Evolutionary conservation across 2,329 filamentous ascomycete genomes (phyloP).

Genomic region (Didymella keratinophila): DNA sequence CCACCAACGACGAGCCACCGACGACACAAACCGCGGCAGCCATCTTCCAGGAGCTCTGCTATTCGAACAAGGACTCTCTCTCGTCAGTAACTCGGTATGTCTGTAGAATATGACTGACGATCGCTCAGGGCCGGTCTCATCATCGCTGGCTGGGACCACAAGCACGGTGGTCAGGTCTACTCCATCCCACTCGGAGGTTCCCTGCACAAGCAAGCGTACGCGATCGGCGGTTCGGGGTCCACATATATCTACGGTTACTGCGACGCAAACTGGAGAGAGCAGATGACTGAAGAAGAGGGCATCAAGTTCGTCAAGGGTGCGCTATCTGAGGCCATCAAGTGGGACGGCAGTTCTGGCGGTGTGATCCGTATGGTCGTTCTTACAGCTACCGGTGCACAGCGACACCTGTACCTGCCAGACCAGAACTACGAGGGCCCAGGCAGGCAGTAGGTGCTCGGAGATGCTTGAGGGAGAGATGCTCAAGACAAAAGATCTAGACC

Average conservation of each 20-base stretch:
- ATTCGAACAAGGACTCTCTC: conserved; percentile 92
- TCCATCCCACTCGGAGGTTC: conserved; percentile 96
- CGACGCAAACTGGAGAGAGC: conserved; percentile 93
- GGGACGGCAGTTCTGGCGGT: conserved; percentile 98
- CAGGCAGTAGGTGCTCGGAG: conserved; percentile 51
- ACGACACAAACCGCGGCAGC: conserved; percentile 95
- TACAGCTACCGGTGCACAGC: conserved; percentile 85
- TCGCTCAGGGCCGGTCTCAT: conserved; percentile 84
- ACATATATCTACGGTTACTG: conserved; percentile 99
- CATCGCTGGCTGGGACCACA: conserved; percentile 96
- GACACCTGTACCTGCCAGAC: conserved; percentile 96
- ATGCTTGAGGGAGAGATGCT: conserved; percentile 10
- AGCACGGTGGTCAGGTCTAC: conserved; percentile 96
- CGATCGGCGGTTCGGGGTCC: conserved; percentile 95
- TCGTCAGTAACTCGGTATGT: conserved; percentile 65
- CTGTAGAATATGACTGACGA: conserved; percentile 27
- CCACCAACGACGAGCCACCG: conserved; percentile 86
- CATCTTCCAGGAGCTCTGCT: conserved; percentile 98
- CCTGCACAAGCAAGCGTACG: conserved; percentile 94
- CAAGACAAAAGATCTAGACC: conserved; percentile 22
- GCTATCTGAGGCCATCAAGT: conserved; percentile 94
- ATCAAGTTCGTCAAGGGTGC: conserved; percentile 92
- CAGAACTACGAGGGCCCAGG: conserved; percentile 79
- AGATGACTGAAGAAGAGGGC: conserved; percentile 91
- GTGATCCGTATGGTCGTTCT: conserved; percentile 98